A percentile compares a stretch with the other conserved stretches of the same genome.
phyloP scores from a whole-genome alignment of 129 eudicot species.

The Saussurea involucrata region DNA sequence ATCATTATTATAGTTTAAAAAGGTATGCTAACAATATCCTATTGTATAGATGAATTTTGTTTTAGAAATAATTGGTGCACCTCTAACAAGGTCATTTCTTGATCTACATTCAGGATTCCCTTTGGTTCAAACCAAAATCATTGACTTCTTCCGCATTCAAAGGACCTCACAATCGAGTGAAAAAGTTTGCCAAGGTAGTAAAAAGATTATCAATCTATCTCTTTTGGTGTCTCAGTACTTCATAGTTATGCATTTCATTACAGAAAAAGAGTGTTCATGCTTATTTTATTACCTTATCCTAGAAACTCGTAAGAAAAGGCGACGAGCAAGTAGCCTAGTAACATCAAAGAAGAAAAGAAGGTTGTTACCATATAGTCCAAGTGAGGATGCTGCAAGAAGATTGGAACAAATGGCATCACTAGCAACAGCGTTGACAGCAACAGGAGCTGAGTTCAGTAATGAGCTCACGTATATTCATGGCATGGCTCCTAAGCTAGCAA shows the following conservation, averaged over 20 bases:
- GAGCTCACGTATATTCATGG: conserved; percentile 75
- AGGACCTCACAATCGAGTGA: conserved; percentile 44
- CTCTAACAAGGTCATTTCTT: background rate
- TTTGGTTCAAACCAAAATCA: conserved; percentile 84
- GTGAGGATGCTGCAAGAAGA: conserved; percentile 61
- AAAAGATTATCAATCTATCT: background rate
- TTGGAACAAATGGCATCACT: conserved; percentile 86
- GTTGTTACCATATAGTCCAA: conserved; percentile 69
- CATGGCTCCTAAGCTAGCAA: conserved; percentile 94
- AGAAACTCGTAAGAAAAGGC: conserved; percentile 56
- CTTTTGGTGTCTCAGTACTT: background rate
- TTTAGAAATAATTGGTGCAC: background rate
- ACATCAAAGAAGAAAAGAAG: conserved; percentile 68
- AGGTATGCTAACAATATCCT: background rate
- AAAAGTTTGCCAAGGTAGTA: conserved; percentile 42
- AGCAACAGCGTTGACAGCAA: conserved; percentile 81
- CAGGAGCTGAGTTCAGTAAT: conserved; percentile 72
- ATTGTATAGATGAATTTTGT: background rate
- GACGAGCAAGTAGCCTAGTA: conserved; percentile 43
- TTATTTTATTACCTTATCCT: background rate
- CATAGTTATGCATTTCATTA: background rate
- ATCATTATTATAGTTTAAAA: background rate
- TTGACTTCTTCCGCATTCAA: conserved; percentile 90
- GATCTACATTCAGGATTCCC: conserved; percentile 54
- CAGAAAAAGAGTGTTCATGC: background rate